Evolutionary conservation across 768 basidiomycete species (phyloP).

Genomic region (Tricholoma terreum): DNA sequence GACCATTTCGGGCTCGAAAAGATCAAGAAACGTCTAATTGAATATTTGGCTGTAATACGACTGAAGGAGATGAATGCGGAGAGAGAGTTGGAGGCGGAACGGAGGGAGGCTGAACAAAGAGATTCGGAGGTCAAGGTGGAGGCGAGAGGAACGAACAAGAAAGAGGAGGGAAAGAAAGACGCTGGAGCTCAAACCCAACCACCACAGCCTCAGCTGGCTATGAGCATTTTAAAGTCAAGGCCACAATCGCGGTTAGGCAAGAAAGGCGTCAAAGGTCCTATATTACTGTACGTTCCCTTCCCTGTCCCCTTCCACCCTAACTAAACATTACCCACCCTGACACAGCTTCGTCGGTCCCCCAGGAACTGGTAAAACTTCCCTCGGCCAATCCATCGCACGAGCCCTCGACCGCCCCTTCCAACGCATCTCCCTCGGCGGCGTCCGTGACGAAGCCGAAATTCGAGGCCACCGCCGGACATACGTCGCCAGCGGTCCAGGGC

Average conservation of each 20-base stretch:
- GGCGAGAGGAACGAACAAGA: conserved; percentile 6
- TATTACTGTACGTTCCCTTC: conserved; percentile 50
- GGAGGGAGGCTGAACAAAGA: conserved; percentile 19
- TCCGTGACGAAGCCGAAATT: conserved; percentile 83
- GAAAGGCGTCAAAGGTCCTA: conserved; percentile 65
- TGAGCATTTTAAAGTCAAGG: conserved; percentile 5
- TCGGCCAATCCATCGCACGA: conserved; percentile 85
- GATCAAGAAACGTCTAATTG: conserved; percentile 87
- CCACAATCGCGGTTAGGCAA: conserved; percentile 19
- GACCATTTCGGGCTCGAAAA: conserved; percentile 93
- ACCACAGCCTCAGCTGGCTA: conserved; percentile 14
- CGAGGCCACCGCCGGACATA: conserved; percentile 70
- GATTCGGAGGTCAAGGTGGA: conserved; percentile 12
- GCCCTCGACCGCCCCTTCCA: conserved; percentile 86
- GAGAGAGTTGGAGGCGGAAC: conserved; percentile 30
- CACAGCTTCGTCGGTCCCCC: conserved; percentile 84
- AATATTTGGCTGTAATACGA: conserved; percentile 87
- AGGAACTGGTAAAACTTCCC: conserved; percentile 87
- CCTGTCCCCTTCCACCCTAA: neutral
- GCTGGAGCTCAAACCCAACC: conserved; percentile 24
- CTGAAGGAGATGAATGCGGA: conserved; percentile 47
- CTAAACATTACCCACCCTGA: conserved; percentile 6
- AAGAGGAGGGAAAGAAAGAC: conserved; percentile 21
- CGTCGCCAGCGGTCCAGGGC: conserved; percentile 82
- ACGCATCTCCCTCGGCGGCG: conserved; percentile 88